Evolutionary conservation across 257 asterid species (phyloP).

Genomic region (Nicotiana obtusifolia): DNA sequence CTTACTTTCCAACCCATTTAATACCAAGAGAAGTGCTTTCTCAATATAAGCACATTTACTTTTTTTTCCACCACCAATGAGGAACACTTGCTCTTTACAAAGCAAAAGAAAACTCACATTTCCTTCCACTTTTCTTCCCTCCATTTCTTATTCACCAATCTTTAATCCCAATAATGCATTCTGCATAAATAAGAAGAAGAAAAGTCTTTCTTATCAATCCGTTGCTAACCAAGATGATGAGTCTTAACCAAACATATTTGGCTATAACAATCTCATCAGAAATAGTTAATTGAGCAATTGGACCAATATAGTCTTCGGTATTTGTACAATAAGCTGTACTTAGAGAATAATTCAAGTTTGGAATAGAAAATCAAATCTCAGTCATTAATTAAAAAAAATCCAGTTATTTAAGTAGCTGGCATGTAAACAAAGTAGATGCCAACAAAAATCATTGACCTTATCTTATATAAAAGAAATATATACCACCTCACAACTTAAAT

Average conservation of each 20-base stretch:
- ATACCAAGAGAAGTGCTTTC: too few species aligned
- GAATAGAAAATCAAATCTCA: background rate
- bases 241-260: background rate
- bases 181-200: too few species aligned
- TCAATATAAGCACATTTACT: too few species aligned
- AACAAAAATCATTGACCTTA: conserved; percentile 6
- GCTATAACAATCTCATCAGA: background rate
- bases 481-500: background rate
- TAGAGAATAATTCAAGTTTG: background rate
- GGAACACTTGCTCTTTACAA: too few species aligned
- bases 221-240: background rate
- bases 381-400: background rate
- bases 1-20: too few species aligned
- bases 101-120: too few species aligned
- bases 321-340: background rate
- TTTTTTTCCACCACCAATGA: too few species aligned
- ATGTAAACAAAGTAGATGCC: background rate
- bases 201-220: too few species aligned
- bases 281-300: background rate
- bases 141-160: too few species aligned
- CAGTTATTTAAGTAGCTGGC: background rate
- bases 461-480: background rate
- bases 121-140: too few species aligned
- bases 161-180: too few species aligned
- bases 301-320: background rate